phyloP scores from a whole-genome alignment of 306 rosid genomes.

The Sicyos baderoa region DNA sequence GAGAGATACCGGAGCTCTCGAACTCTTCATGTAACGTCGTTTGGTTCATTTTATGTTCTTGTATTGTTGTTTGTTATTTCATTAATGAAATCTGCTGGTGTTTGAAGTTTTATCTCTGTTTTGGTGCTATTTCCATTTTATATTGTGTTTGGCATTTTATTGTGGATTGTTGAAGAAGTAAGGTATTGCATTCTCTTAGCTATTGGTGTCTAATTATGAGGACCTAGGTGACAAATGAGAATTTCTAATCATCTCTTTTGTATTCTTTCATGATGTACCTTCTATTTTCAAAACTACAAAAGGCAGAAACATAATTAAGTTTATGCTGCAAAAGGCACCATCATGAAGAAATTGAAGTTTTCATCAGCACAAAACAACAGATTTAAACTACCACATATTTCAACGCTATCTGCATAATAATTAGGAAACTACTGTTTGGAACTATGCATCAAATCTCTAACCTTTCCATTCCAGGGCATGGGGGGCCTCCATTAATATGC shows the following conservation, averaged over 20 bases:
- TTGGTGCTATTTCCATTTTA: no score
- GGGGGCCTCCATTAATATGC: constrained; percentile 77
- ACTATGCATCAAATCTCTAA: constrained; percentile 28
- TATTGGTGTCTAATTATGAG: not conserved
- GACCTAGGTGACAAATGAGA: not conserved
- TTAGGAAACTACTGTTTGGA: not conserved
- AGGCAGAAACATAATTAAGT: not conserved
- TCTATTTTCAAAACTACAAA: not conserved
- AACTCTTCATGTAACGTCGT: no score
- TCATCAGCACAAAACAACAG: not conserved
- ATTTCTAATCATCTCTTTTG: not conserved
- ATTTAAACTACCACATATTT: constrained; percentile 1
- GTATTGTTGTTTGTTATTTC: no score
- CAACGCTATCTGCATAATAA: not conserved
- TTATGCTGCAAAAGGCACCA: not conserved
- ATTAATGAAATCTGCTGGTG: no score
- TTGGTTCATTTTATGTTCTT: no score
- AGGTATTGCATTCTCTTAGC: no score
- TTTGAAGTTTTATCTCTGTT: no score
- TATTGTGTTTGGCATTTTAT: no score
- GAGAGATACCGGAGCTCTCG: no score
- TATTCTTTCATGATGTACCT: not conserved
- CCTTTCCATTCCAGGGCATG: constrained; percentile 97
- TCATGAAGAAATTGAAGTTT: not conserved
- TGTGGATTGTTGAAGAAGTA: no score